These are phyloP conservation scores for Sisymbrium altissimum DNA, from an alignment of 345 rosid species.

Conservation along the genomic window DNA sequence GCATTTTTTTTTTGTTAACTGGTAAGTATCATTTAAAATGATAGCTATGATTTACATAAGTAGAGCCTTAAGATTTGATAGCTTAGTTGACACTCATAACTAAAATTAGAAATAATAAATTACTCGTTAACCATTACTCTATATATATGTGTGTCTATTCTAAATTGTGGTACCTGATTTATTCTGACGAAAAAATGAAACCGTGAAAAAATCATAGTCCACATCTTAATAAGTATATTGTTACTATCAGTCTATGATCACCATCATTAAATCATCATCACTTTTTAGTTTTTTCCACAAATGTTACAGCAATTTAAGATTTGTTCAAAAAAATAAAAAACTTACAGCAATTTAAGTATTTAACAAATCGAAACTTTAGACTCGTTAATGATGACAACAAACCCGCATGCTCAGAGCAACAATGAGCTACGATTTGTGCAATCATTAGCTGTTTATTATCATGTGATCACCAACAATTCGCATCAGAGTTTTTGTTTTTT, in stretches of 20 bases:
- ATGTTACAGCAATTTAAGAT: too few species aligned
- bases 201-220: neutral
- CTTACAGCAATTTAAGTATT: too few species aligned
- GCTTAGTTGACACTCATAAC: too few species aligned
- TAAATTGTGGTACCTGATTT: neutral
- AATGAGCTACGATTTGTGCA: conserved; percentile 11
- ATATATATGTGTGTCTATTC: neutral
- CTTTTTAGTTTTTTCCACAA: too few species aligned
- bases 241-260: too few species aligned
- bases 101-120: too few species aligned
- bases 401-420: conserved; percentile 32
- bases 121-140: neutral
- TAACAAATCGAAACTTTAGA: conserved; percentile 10
- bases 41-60: too few species aligned
- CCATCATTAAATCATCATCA: conserved; percentile 11
- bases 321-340: too few species aligned
- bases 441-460: conserved; percentile 24
- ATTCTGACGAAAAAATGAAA: neutral
- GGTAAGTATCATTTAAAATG: too few species aligned
- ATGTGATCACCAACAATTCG: conserved; percentile 18
- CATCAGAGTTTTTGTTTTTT: neutral
- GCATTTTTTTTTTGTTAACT: too few species aligned
- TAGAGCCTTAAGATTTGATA: too few species aligned
- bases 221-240: neutral
- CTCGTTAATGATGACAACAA: conserved; percentile 19